Conservation (phyloP, 2,329 filamentous ascomycete species). For the Colletotrichum theobromicola region DNA sequence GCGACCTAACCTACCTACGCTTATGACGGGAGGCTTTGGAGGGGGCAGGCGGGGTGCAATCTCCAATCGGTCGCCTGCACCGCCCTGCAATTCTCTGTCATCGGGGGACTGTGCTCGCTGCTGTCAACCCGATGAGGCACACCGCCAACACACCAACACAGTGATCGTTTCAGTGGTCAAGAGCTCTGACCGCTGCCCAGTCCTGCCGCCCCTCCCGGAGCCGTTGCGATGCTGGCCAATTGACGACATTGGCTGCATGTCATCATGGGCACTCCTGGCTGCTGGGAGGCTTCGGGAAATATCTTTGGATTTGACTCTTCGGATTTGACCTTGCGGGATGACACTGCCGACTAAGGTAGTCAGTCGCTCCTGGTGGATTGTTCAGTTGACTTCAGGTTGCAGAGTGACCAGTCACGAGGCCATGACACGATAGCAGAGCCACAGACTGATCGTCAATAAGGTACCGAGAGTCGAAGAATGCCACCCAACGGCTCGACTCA, state of each 20-base stretch:
- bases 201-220: neutral
- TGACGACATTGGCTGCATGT: neutral
- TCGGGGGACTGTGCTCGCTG: conserved; percentile 2
- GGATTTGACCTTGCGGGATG: neutral
- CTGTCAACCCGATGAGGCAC: neutral
- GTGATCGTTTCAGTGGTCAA: conserved; percentile 10
- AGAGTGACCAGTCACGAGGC: neutral
- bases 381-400: neutral
- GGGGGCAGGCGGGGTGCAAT: neutral
- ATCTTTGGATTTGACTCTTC: neutral
- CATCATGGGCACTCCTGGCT: neutral
- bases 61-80: neutral
- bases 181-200: conserved; percentile 14
- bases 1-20: neutral
- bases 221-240: neutral
- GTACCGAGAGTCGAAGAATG: neutral
- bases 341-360: neutral
- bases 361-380: neutral
- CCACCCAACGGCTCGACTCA: neutral
- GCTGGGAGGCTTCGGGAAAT: neutral
- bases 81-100: neutral
- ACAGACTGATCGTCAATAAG: neutral
- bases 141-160: conserved; percentile 8
- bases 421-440: neutral
- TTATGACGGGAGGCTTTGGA: neutral